Evolutionary conservation across 805 yeast species (phyloP), one percentile per base, ranked within the genome.

Genomic region (Cyberlindnera americana): DNA sequence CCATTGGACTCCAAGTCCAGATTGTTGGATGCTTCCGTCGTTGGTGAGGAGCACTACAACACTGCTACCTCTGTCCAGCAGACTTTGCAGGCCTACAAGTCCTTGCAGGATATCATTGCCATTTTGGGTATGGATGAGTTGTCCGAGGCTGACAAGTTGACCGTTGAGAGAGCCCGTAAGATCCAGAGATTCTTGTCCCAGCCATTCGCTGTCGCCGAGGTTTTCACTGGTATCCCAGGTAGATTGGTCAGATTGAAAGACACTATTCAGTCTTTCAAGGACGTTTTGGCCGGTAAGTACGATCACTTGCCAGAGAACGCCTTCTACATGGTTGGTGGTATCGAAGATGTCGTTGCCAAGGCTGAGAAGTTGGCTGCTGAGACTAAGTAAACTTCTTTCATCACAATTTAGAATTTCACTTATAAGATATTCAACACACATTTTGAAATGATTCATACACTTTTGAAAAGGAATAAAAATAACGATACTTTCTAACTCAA

Each of bases 81-180:
- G 78, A 93, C 99, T 61, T 79, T 93, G 71, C 99, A 93, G 80
- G 96, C 98, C 61, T 93, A 93, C 85, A 93, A 93, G 81, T 93
- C 99, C 60, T 81, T 93, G 70, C 99, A 93, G 80, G 99, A 93
- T 83, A 93, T 93, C 74, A 93, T 93, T 83, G 99, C 99, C 73
- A 93, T 93, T 81, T 85, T 93, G 73, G 99, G 99, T 90, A 93
- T 93, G 99, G 99, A 93, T 75, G 99, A 93, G 81, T 83, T 93
- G 77, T 89, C 97, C 57, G 99, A 93, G 80, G 75, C 82, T 62
- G 99, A 93, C 77, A 93, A 93, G 78, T 83, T 93, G 69, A 91
- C 98, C 56, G 99, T 93, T 72, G 99, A 93, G 82, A 91, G 99
- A 81, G 99, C 99, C 62, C 88, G 99, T 81, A 93, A 93, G 85